Evolutionary conservation across 495 filamentous ascomycete genomes (phyloP).

Genomic region (Neurospora sp.): DNA sequence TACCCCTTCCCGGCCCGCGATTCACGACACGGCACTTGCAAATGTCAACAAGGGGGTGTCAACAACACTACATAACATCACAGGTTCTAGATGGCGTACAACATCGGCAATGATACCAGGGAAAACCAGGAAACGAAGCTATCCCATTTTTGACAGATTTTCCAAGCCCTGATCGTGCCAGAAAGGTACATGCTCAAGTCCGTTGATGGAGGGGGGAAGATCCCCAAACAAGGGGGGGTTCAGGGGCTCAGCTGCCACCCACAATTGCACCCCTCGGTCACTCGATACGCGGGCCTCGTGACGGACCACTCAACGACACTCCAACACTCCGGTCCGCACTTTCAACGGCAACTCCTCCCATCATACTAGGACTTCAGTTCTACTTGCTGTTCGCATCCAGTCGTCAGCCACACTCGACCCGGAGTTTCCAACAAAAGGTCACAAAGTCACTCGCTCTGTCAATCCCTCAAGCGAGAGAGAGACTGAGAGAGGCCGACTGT

Average conservation of each 20-base stretch:
- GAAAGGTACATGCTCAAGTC: neutral
- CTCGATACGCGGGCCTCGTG: conserved; percentile 12
- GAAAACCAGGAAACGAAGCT: neutral
- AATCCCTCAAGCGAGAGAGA: neutral
- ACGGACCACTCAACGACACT: conserved; percentile 2
- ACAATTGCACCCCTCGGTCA: conserved; percentile 6
- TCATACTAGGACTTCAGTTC: neutral
- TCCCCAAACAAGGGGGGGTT: conserved; percentile 1
- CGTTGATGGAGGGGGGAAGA: neutral
- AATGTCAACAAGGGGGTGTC: neutral
- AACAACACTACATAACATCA: neutral
- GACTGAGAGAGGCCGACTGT: neutral
- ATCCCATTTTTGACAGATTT: neutral
- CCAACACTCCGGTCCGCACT: neutral
- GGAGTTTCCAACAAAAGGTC: neutral
- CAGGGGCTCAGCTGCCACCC: conserved; percentile 20
- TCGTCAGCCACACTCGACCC: neutral
- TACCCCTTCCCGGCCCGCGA: neutral
- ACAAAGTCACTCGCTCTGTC: neutral
- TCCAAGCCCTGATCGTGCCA: neutral
- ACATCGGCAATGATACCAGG: neutral
- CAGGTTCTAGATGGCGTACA: neutral
- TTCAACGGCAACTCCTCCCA: neutral
- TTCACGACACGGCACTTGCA: neutral
- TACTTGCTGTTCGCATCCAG: neutral